Evolutionary conservation across 192 early-diverging fungal genomes (phyloP), one percentile per base, ranked within the genome.

Genomic region (Pilobolus umbonatus): DNA sequence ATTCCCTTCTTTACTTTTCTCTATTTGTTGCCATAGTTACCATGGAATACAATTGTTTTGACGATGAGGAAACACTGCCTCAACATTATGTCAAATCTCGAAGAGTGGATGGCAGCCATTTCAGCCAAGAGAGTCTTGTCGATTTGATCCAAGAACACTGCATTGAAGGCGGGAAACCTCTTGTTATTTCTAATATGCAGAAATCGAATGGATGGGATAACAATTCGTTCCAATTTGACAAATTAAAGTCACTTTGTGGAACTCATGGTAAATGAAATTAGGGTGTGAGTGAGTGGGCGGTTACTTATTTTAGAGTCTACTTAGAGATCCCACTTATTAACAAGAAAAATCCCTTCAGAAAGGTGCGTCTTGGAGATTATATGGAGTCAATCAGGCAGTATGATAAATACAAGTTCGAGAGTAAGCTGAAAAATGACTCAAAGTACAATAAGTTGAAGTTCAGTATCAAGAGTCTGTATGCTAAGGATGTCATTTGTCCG

Each of bases 401-500:
- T 38, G 4, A 1, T 38, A 4, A 1, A 8, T 4, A n/a, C 2
- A 24, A 25, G 50, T 3, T 11, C 31, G 29, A 53, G 12, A 45
- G 19, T 15, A 14, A 48, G 1, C 0, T 2, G 2, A 1, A 5
- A 8, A 48, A 61, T 0, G 0, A 8, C 17, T 7, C 30, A 51
- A 22, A 14, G n/a, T 12, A 34, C 7, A 52, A 17, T n/a, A 28
- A 35, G n/a, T n/a, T 44, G 2, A 10, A 36, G 1, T 6, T 19
- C 19, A 38, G 6, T 1, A 36, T 22, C n/a, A 19, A 44, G 5
- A 45, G 32, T 32, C 1, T 55, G 22, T 70, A 70, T 11, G 68
- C 46, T 0, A 70, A 70, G 52, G 68, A 70, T 21, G 29, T 70
- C 6, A 17, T 17, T 6, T 64, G 62, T 38, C 68, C 68, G 12